phyloP scores from a whole-genome alignment of 768 basidiomycete genomes.

The Auricularia sp. region DNA sequence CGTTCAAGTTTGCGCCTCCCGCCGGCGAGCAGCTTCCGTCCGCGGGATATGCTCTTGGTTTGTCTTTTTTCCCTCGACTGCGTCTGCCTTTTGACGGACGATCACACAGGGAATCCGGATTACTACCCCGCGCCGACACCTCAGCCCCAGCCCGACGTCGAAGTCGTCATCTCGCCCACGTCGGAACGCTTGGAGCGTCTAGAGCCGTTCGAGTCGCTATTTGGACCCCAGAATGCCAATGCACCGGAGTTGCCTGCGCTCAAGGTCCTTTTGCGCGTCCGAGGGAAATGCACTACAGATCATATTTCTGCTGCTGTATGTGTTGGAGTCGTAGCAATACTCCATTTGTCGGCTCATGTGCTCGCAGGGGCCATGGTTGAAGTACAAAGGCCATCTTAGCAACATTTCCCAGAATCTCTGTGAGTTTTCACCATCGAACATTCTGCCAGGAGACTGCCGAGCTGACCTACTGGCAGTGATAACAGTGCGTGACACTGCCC shows the following conservation, averaged over 20 bases:
- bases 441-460: neutral
- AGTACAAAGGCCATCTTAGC: conserved; percentile 94
- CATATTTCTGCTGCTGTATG: conserved; percentile 92
- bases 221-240: conserved; percentile 40
- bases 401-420: conserved; percentile 94
- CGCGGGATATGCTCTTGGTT: conserved; percentile 69
- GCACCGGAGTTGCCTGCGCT: conserved; percentile 70
- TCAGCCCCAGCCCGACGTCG: conserved; percentile 60
- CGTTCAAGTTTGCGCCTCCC: conserved; percentile 81
- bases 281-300: conserved; percentile 99
- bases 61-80: conserved; percentile 12
- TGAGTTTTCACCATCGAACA: conserved; percentile 28
- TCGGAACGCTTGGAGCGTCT: conserved; percentile 83
- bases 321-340: conserved; percentile 7
- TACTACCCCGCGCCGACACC: conserved; percentile 75
- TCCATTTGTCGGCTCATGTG: conserved; percentile 1
- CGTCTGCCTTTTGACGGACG: conserved; percentile 6
- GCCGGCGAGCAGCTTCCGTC: conserved; percentile 74
- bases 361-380: conserved; percentile 85
- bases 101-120: conserved; percentile 28
- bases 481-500: conserved; percentile 39
- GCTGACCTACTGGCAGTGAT: conserved; percentile 47
- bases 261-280: conserved; percentile 79
- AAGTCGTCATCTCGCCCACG: conserved; percentile 64
- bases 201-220: conserved; percentile 75